Conservation (phyloP, 768 basidiomycete species). For the Obba rivulosa region DNA sequence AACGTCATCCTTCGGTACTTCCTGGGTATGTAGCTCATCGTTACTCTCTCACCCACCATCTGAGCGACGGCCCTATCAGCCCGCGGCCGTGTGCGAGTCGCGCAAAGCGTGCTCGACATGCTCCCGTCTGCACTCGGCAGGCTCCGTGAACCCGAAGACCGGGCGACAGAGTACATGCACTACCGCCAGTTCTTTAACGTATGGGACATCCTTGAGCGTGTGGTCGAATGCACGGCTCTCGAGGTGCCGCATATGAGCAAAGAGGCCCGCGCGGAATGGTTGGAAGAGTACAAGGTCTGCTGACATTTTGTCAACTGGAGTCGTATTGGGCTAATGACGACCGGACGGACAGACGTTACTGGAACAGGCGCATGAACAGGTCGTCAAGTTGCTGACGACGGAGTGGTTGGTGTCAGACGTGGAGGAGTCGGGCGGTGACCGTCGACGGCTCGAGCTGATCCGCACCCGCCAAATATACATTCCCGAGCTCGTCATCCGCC, state of each 20-base stretch:
- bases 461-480: slow-evolving; percentile 87
- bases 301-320: background rate
- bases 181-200: slow-evolving; percentile 76
- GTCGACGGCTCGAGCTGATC: slow-evolving; percentile 58
- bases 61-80: slow-evolving; percentile 34
- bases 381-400: slow-evolving; percentile 65
- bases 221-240: slow-evolving; percentile 54
- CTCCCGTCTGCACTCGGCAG: slow-evolving; percentile 59
- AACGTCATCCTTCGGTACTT: slow-evolving; percentile 88
- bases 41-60: background rate
- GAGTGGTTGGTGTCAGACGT: slow-evolving; percentile 70
- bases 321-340: background rate
- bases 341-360: slow-evolving; percentile 42
- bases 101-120: slow-evolving; percentile 50
- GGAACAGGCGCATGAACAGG: slow-evolving; percentile 58
- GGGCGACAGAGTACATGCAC: slow-evolving; percentile 70
- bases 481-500: slow-evolving; percentile 82
- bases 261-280: slow-evolving; percentile 55
- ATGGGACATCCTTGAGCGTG: slow-evolving; percentile 60
- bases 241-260: slow-evolving; percentile 53
- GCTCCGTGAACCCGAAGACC: slow-evolving; percentile 64
- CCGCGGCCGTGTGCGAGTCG: slow-evolving; percentile 68
- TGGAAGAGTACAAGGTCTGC: slow-evolving; percentile 59
- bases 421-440: slow-evolving; percentile 40
- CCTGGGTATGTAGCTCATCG: slow-evolving; percentile 57